Base-by-base conservation (phyloP, 2,329 filamentous ascomycete species). In the Chaetomiaceae sp. region DNA sequence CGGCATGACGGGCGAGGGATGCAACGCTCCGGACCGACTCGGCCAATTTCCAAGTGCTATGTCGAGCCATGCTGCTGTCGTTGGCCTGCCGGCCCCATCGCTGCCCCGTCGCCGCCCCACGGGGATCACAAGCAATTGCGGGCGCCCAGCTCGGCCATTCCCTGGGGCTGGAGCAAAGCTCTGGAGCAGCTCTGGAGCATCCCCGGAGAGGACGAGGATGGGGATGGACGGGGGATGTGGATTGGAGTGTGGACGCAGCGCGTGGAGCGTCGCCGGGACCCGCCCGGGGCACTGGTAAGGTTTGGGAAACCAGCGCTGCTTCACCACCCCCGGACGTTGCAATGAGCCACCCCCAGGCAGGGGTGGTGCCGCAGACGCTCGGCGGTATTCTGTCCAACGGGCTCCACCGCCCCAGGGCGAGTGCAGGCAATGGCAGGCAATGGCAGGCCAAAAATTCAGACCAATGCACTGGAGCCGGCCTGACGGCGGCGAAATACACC, bases 401-500 rank as follows among this genome's bases (percentile, higher is more conserved):
- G 38, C 42, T 55, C 46, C 54, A 48, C 27, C 30, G 8, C 25
- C 25, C 10, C 33, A 38, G 17, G 20, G 25, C 40, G 9, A 43
- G 20, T 19, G 16, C 40, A 19, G 25, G 6, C 10, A 7, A 9
- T 12, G n/a, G 19, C 20, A 40, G 27, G 10, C 27, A 10, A 46
- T 39, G 23, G 33, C 44, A 46, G 23, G 41, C 33, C 45, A 50
- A 54, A n/a, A n/a, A n/a, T n/a, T n/a, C n/a, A n/a, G n/a, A n/a
- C n/a, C n/a, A n/a, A 54, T 55, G 56, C 58, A 55, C 50, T 57
- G 55, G 55, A 59, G 49, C 58, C 58, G 59, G 59, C 57, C 55
- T 46, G 50, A 62, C 54, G 59, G 53, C 57, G 59, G 59, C 59
- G 55, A 62, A 62, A 62, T 62, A 56, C 59, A 56, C 30, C 58